Conservation (phyloP, 2,329 filamentous ascomycete genomes). For the Calycina marina region DNA sequence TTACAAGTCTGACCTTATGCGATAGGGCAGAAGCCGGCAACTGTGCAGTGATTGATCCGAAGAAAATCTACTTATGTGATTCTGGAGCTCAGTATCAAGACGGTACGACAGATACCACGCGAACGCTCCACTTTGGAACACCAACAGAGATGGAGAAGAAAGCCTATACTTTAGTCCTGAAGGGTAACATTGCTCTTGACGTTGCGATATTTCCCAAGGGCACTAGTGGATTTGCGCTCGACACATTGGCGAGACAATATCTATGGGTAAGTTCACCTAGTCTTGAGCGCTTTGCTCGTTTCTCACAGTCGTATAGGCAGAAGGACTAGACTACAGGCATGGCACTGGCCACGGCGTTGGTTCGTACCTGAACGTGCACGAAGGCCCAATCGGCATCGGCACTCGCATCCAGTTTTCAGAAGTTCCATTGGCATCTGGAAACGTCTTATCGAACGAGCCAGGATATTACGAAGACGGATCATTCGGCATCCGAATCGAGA, state of each 20-base stretch:
- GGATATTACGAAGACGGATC: slow-evolving; percentile 94
- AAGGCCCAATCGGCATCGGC: slow-evolving; percentile 92
- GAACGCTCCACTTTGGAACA: slow-evolving; percentile 81
- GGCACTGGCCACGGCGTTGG: slow-evolving; percentile 94
- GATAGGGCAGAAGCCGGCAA: slow-evolving; percentile 67
- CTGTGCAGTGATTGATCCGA: slow-evolving; percentile 73
- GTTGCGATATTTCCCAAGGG: slow-evolving; percentile 83
- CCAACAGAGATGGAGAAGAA: slow-evolving; percentile 74
- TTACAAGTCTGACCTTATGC: too few relatives aligned
- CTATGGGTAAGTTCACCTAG: slow-evolving; percentile 55
- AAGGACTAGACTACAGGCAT: slow-evolving; percentile 88
- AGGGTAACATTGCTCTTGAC: slow-evolving; percentile 84
- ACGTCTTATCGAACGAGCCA: slow-evolving; percentile 91
- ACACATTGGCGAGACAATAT: slow-evolving; percentile 76
- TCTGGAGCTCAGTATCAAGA: slow-evolving; percentile 94
- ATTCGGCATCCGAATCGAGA: slow-evolving; percentile 94
- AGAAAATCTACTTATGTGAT: slow-evolving; percentile 84
- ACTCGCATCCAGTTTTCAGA: slow-evolving; percentile 85
- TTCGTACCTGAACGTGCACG: slow-evolving; percentile 91
- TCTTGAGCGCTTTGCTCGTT: background rate
- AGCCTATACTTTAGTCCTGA: slow-evolving; percentile 86
- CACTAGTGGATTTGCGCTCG: slow-evolving; percentile 83
- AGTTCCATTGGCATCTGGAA: slow-evolving; percentile 76
- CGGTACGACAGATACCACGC: slow-evolving; percentile 89
- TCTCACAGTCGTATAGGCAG: slow-evolving; percentile 28